Evolutionary conservation across 352 stramenopile genomes (phyloP).

Genomic region (Globisporangium solare): DNA sequence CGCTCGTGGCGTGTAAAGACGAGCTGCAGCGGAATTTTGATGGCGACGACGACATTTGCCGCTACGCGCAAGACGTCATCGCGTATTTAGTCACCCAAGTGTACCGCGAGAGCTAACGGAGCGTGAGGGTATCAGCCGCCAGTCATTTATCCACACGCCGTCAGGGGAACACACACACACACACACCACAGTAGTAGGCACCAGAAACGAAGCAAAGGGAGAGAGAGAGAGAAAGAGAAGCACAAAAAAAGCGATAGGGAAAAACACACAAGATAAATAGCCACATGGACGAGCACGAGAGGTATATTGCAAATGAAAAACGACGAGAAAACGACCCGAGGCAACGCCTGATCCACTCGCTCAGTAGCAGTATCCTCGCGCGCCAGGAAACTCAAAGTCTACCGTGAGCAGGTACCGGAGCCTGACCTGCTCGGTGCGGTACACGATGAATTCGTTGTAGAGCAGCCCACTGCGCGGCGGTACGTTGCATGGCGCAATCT

Average conservation of each 20-base stretch:
- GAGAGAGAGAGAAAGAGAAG: too few relatives aligned
- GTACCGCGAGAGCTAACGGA: constrained; percentile 63
- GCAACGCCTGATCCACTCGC: too few relatives aligned
- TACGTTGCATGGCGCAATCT: constrained; percentile 32
- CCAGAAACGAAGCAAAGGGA: too few relatives aligned
- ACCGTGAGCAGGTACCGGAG: constrained; percentile 54
- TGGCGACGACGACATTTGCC: constrained; percentile 74
- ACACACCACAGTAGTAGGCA: too few relatives aligned
- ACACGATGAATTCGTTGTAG: constrained; percentile 81
- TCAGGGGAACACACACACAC: too few relatives aligned
- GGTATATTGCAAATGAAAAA: too few relatives aligned
- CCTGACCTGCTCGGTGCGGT: constrained; percentile 61
- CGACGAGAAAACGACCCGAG: too few relatives aligned
- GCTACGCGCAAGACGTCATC: constrained; percentile 86
- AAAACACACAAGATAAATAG: too few relatives aligned
- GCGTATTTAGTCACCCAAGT: constrained; percentile 86
- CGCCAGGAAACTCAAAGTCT: constrained; percentile 23
- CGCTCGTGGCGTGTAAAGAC: constrained; percentile 61
- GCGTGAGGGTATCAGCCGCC: neutral
- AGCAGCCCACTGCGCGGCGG: constrained; percentile 47
- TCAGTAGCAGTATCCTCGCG: too few relatives aligned
- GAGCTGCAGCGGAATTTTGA: constrained; percentile 71
- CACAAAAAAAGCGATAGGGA: too few relatives aligned
- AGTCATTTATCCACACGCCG: neutral
- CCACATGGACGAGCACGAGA: too few relatives aligned